Evolutionary conservation across 345 rosid species (phyloP), one percentile per base, ranked within the genome.

Genomic region (Anacardium occidentale): DNA sequence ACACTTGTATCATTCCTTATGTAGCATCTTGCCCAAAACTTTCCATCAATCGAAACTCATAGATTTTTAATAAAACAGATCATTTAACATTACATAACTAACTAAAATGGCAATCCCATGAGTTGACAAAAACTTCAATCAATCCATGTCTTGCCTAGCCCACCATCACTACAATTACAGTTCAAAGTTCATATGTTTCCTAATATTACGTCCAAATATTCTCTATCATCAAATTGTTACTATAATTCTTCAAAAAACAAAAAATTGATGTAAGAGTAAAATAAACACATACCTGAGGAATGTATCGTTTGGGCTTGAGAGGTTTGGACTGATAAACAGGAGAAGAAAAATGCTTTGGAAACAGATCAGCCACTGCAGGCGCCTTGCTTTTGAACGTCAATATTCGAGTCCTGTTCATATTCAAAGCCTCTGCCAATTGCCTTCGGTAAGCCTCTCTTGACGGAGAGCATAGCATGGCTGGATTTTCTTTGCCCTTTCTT

Each of bases 361-460:
- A 56, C 14, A 40, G 68, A 21, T 78, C 75, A 56, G 71, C 66
- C 13, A 44, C 44, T 47, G 74, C 40, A 12, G 80, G 78, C 6
- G 79, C 76, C 74, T 79, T 83, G 77, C 72, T 79, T 73, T 77
- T 83, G 57, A 83, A 83, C 40, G 77, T 77, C 62, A 82, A 54
- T 22, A 82, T 82, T 54, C 83, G 69, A 21, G 81, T 71, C 69
- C 79, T 42, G 62, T 74, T 79, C 81, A 82, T 68, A 73, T 79
- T 76, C 34, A 82, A 65, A 14, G 76, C 68, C 52, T 80, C 81
- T 8, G 81, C 83, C 47, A 80, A 62, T 55, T 34, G 66, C 71
- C 75, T 71, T 67, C 61, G 66, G 67, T 79, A 75, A 11, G 79
- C 69, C 73, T 79, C 75, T 47, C 77, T 79, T n/a, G 75, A 47